These are phyloP conservation scores for Helianthus annuus DNA, from an alignment of 129 eudicot species.

Conservation along the genomic window HanXRQr2.0-SUNRISE NC_035433.2:128032901-128033400, in stretches of 20 bases:
- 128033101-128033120: conserved; percentile 81
- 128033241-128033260: conserved; percentile 85
- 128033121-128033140: conserved; percentile 72
- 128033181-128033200: conserved; percentile 82
- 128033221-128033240: conserved; percentile 86
- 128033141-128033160: conserved; percentile 72
- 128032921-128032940: too few relatives aligned
- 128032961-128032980: conserved; percentile 91
- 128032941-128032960: conserved; percentile 59
- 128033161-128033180: conserved; percentile 77
- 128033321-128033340: conserved; percentile 32
- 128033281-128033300: conserved; percentile 41
- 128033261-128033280: conserved; percentile 67
- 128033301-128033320: conserved; percentile 23
- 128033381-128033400: conserved; percentile 18
- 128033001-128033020: conserved; percentile 78
- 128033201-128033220: conserved; percentile 79
- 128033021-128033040: conserved; percentile 85
- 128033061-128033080: conserved; percentile 71
- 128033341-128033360: conserved; percentile 11
- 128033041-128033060: conserved; percentile 85
- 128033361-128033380: conserved; percentile 47
- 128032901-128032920: too few relatives aligned
- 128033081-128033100: conserved; percentile 76
- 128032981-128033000: conserved; percentile 70